Base-by-base conservation (phyloP, 345 rosid genomes). In the Boechera divaricarpa region DNA sequence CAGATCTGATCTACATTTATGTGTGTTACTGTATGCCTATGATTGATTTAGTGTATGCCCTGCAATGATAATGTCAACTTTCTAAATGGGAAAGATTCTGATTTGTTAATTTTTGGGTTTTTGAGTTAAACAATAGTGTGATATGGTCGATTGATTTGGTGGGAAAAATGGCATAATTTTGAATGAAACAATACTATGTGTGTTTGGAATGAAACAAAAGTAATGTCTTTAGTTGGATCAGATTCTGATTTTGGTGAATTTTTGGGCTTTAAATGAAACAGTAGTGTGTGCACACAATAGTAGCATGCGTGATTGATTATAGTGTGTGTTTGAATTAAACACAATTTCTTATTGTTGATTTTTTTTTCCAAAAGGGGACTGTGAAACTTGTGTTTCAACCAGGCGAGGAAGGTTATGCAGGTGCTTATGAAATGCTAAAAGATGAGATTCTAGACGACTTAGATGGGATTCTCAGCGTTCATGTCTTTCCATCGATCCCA, bases 301-400 rank as follows among this genome's bases (percentile, higher is more conserved):
- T 35, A 13, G 33, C 45, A 7, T 32, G 32, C 44, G 7, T 63
- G 13, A 28, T 63, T 66, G 55, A 28, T 51, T 49, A 39, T 9
- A 36, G 10, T 15, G 49, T 31, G 26, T 53, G n/a, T n/a, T n/a
- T n/a, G n/a, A n/a, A 16, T 63, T 33, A 33, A 54, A 35, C 29
- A 47, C 16, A 21, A 32, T 12, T 28, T 41, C 32, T 60, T 21
- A 0, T n/a, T 28, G 5, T 54, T 32, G 26, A 41, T 16, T 51
- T 16, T 44, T 8, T 12, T 33, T 45, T 33, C 63, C 56, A 42
- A 48, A 45, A 90, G 89, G 91, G 97, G 61, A 91, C 89, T 0
- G 83, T 89, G 81, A 91, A 86, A 65, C 88, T 89, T 45, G 90
- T 91, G 61, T 91, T 88, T 83, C 97, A 91, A 83, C 92, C 97